Percentiles rank a stretch among this genome's conserved stretches.
Conservation (phyloP, 306 rosid genomes). For the Cucumis hystrix region DNA sequence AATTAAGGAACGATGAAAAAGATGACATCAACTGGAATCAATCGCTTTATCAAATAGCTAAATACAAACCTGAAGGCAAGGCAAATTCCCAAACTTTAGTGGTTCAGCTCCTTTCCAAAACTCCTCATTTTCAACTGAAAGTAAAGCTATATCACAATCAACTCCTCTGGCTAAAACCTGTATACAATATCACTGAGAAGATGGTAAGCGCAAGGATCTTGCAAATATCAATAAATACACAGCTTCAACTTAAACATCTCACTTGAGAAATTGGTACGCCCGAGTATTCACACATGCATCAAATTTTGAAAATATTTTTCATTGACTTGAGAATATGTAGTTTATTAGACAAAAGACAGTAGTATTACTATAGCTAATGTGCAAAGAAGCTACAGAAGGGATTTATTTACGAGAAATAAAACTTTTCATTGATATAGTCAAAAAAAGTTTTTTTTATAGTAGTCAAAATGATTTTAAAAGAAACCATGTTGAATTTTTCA, state of each 20-base stretch:
- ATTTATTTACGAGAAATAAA: background rate
- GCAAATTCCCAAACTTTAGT: conserved; percentile 72
- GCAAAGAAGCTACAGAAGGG: background rate
- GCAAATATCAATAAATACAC: background rate
- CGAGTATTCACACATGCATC: background rate
- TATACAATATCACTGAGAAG: conserved; percentile 24
- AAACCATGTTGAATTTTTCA: background rate
- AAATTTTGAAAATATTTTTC: background rate
- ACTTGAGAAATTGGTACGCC: background rate
- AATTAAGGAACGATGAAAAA: background rate
- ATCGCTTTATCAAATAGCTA: background rate
- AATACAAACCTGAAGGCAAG: conserved; percentile 79
- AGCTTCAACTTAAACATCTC: background rate
- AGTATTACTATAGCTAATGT: background rate
- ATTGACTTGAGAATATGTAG: background rate
- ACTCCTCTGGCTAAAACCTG: conserved; percentile 94
- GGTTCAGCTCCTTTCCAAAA: conserved; percentile 90
- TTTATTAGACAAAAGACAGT: background rate
- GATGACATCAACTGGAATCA: background rate
- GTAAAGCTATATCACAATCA: conserved; percentile 95
- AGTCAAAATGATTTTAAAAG: background rate
- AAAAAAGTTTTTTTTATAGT: background rate
- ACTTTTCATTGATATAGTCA: background rate
- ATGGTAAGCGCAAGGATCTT: conserved; percentile 15
- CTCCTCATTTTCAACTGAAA: conserved; percentile 80